A percentile compares a stretch with the other conserved stretches of the same genome.
These are phyloP conservation scores for Trichoderma orchidacearum DNA, from an alignment of 495 filamentous ascomycete species.

Conservation along the genomic window DNA sequence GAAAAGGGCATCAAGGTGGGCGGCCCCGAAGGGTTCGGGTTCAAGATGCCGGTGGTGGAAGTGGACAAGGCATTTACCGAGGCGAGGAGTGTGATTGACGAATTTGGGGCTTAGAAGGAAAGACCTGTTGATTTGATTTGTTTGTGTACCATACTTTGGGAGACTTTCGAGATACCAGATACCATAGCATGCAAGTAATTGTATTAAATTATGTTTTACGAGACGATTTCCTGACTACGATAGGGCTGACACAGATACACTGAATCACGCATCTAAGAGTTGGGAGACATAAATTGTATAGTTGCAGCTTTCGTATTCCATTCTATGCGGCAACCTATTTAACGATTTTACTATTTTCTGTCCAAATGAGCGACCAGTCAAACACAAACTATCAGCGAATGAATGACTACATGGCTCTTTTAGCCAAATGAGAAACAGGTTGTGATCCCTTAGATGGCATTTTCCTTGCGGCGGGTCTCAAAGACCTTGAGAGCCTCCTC, in stretches of 20 bases:
- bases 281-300: not conserved
- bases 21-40: conserved; percentile 11
- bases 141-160: not conserved
- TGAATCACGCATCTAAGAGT: too few species aligned
- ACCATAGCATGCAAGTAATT: not conserved
- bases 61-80: not conserved
- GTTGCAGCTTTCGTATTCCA: not conserved
- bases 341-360: not conserved
- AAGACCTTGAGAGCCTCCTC: conserved; percentile 70
- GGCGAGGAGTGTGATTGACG: not conserved
- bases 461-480: conserved; percentile 47
- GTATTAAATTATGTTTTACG: not conserved
- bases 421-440: not conserved
- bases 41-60: not conserved
- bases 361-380: not conserved
- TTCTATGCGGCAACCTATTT: not conserved
- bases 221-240: not conserved
- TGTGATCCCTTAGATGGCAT: not conserved
- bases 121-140: too few species aligned
- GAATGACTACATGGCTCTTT: not conserved
- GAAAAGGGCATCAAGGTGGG: conserved; percentile 19
- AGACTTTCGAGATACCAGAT: not conserved
- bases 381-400: not conserved
- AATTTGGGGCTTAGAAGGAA: not conserved
- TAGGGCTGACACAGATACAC: not conserved